Evolutionary conservation across 2,329 filamentous ascomycete genomes (phyloP).

Genomic region (Cryphonectria naterciae): DNA sequence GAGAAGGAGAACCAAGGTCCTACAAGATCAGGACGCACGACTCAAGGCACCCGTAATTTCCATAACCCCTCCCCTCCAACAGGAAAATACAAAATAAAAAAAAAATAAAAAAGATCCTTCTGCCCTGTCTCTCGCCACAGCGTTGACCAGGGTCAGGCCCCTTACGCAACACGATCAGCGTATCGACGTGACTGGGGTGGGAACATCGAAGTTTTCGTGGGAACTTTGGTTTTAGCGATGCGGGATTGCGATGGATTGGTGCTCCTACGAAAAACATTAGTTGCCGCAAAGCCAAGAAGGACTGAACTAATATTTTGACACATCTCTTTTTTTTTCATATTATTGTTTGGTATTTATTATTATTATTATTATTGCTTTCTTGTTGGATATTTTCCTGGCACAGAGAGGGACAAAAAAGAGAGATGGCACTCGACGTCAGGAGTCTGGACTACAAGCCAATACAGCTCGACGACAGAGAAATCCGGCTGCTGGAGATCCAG

Average conservation of each 20-base stretch:
- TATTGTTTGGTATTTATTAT: not conserved
- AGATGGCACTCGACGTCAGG: conserved; percentile 17
- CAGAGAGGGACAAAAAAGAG: not conserved
- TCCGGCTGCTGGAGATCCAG: conserved; percentile 26
- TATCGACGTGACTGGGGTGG: conserved; percentile 2
- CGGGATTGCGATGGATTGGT: not conserved
- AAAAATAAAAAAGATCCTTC: not conserved
- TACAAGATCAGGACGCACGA: conserved; percentile 1
- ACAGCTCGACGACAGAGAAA: conserved; percentile 14
- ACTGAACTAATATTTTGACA: not conserved
- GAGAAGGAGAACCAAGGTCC: not conserved
- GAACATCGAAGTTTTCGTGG: conserved; percentile 6
- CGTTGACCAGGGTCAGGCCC: conserved; percentile 7
- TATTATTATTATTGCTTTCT: not conserved
- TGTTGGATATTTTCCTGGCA: not conserved
- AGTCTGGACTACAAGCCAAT: conserved; percentile 25
- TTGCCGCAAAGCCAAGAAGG: not conserved
- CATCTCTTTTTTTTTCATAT: not conserved
- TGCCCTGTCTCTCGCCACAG: conserved; percentile 9
- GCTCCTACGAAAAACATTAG: not conserved
- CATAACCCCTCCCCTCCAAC: not conserved
- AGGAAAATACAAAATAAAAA: not conserved
- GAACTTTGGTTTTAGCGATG: not conserved
- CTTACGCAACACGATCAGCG: conserved; percentile 5
- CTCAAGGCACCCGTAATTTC: not conserved